These are phyloP conservation scores for Beauveria varroae DNA, from an alignment of 2,329 filamentous ascomycete species.

Conservation along the genomic window DNA sequence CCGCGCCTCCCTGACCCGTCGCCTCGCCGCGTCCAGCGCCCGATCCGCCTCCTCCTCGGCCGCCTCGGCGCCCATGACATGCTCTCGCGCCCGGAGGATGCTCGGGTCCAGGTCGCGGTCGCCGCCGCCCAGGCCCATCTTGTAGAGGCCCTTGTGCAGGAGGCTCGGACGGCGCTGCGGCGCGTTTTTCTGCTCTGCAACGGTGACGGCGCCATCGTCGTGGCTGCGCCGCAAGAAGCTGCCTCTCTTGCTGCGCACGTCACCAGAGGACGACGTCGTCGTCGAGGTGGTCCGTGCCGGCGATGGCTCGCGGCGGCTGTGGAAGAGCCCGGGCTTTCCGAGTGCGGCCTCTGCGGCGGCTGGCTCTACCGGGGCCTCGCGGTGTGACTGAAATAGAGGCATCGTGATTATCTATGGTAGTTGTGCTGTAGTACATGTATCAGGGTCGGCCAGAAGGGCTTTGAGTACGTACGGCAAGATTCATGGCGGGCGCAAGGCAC, in stretches of 20 bases:
- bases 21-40: slow-evolving; percentile 50
- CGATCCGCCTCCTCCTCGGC: slow-evolving; percentile 60
- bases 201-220: slow-evolving; percentile 18
- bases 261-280: slow-evolving; percentile 10
- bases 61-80: slow-evolving; percentile 53
- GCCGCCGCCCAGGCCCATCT: slow-evolving; percentile 32
- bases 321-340: slow-evolving; percentile 31
- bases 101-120: slow-evolving; percentile 46
- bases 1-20: slow-evolving; percentile 53
- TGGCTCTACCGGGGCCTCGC: slow-evolving; percentile 25
- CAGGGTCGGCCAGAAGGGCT: not conserved
- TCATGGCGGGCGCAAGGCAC: not conserved
- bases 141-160: slow-evolving; percentile 27
- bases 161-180: slow-evolving; percentile 22
- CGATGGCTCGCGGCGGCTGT: slow-evolving; percentile 22
- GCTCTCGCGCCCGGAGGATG: slow-evolving; percentile 54
- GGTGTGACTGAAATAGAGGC: slow-evolving; percentile 25
- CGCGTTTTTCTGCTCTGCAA: slow-evolving; percentile 13
- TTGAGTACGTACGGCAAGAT: too few relatives aligned
- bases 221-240: slow-evolving; percentile 22
- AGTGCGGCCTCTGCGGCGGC: slow-evolving; percentile 23
- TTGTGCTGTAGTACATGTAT: too few relatives aligned
- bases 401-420: slow-evolving; percentile 12
- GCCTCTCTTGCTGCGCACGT: slow-evolving; percentile 15
- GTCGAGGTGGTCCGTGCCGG: slow-evolving; percentile 21